Evolutionary conservation across 768 basidiomycete genomes (phyloP).

Genomic region (Boletus reticulatus): DNA sequence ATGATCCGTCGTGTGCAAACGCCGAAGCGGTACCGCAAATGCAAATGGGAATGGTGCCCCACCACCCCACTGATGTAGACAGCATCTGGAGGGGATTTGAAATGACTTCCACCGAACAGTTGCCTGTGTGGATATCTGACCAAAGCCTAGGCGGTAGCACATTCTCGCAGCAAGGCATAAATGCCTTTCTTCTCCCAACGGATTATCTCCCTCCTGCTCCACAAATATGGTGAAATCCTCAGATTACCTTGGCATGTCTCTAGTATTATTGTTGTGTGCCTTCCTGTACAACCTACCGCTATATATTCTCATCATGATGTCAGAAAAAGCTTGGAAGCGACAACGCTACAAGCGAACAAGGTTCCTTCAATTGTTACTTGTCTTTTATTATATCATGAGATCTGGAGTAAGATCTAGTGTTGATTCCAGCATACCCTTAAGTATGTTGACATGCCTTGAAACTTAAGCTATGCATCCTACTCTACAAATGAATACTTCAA

Average conservation of each 20-base stretch:
- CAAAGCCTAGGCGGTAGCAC: constrained; percentile 74
- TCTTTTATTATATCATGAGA: no score
- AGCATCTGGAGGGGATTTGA: constrained; percentile 78
- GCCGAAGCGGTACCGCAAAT: constrained; percentile 33
- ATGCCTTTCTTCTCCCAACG: constrained; percentile 76
- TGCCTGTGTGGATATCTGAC: constrained; percentile 86
- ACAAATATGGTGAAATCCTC: constrained; percentile 64
- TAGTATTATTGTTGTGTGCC: constrained; percentile 23
- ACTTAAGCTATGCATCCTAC: no score
- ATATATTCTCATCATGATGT: constrained; percentile 11
- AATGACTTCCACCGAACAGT: constrained; percentile 65
- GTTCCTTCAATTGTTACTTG: no score
- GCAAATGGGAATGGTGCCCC: constrained; percentile 29
- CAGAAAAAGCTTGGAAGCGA: no score
- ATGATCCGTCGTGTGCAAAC: constrained; percentile 43
- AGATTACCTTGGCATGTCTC: constrained; percentile 1
- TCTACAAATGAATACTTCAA: no score
- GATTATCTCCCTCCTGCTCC: constrained; percentile 70
- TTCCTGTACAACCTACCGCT: constrained; percentile 23
- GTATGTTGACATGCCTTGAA: no score
- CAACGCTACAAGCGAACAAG: no score
- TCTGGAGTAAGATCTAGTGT: not conserved
- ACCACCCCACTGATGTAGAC: constrained; percentile 43
- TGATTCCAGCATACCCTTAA: not conserved
- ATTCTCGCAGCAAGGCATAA: constrained; percentile 80